Evolutionary conservation across 2,329 filamentous ascomycete genomes (phyloP), one percentile per base, ranked within the genome.

Genomic region (Colletotrichum karsti): DNA sequence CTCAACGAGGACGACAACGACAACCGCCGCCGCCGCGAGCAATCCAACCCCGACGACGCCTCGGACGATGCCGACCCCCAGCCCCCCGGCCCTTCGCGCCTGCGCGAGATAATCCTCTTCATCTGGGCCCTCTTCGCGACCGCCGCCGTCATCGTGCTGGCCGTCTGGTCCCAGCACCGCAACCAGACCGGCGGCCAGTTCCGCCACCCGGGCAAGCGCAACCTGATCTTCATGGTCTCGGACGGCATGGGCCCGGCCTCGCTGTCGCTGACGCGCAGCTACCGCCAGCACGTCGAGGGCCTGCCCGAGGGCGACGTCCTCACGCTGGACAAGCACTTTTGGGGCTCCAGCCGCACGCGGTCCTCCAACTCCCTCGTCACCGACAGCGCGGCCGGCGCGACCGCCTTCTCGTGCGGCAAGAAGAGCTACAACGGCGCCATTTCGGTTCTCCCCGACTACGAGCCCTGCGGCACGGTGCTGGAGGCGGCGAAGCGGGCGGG

Each of bases 341-440:
- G 97, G 83, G 96, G 96, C 60, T 92, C 93, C 65, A 97, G 93
- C 71, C 88, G 96, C 68, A 99, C 96, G 20, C 87, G 94, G 63
- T 97, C 93, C 58, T 91, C 89, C 72, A 94, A 88, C 75, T 95
- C 92, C 64, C 84, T 98, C 69, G 92, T 99, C 58, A 99, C 96
- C 1, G 96, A 99, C 80, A 97, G 93, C 67, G 96, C 96, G 5
- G 96, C 96, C n/a, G 96, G 96, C 39, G 96, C 96, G 3, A 99
- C 96, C 1, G 96, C 96, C 1, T 99, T 99, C 79, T 94, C 93
- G 3, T 99, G 96, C 75, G 95, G 90, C 20, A 82, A 86, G 76
- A 99, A 99, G 88, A 97, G 92, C 78, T 99, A 99, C 83, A 99
- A 99, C 76, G 94, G 94, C 53, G 96, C 96, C 72, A 98, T 99